Evolutionary conservation across 1,139 yeast species (phyloP).

Genomic region (Nakaseomyces bracarensis): DNA sequence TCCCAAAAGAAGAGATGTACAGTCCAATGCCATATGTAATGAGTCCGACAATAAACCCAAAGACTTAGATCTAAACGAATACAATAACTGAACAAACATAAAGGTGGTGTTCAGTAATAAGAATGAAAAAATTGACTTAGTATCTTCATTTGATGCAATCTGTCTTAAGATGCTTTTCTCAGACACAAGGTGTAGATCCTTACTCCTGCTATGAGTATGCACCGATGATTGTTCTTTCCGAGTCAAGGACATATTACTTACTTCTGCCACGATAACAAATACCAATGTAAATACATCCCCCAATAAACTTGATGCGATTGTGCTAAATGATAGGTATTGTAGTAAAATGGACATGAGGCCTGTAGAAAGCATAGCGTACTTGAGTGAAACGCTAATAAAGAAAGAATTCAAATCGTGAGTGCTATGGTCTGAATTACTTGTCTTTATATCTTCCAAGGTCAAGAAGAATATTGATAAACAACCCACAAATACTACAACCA

Average conservation of each 20-base stretch:
- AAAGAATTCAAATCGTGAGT: slow-evolving; percentile 6
- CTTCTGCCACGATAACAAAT: slow-evolving; percentile 17
- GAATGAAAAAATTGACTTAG: slow-evolving; percentile 83
- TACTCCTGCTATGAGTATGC: slow-evolving; percentile 11
- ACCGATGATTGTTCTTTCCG: slow-evolving; percentile 4
- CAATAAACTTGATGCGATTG: slow-evolving; percentile 13
- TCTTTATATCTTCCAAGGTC: slow-evolving; percentile 25
- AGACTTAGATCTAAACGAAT: slow-evolving; percentile 87
- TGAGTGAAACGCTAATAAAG: slow-evolving; percentile 20
- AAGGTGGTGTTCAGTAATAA: slow-evolving; percentile 77
- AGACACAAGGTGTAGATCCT: slow-evolving; percentile 2
- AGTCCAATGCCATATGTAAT: slow-evolving; percentile 91
- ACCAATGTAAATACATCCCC: slow-evolving; percentile 16
- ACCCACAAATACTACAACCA: slow-evolving; percentile 25
- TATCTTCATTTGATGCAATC: slow-evolving; percentile 57
- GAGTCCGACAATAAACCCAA: slow-evolving; percentile 88
- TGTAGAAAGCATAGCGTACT: slow-evolving; percentile 15
- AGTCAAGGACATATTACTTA: slow-evolving; percentile 6
- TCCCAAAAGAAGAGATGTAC: slow-evolving; percentile 83
- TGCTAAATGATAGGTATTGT: slow-evolving; percentile 31
- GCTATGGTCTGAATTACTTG: slow-evolving; percentile 12
- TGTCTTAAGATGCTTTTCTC: slow-evolving; percentile 30
- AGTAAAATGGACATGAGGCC: slow-evolving; percentile 30
- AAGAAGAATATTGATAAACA: slow-evolving; percentile 21
- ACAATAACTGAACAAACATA: slow-evolving; percentile 87